phyloP scores from a whole-genome alignment of 257 asterid species.

The Penstemon barbatus region DNA sequence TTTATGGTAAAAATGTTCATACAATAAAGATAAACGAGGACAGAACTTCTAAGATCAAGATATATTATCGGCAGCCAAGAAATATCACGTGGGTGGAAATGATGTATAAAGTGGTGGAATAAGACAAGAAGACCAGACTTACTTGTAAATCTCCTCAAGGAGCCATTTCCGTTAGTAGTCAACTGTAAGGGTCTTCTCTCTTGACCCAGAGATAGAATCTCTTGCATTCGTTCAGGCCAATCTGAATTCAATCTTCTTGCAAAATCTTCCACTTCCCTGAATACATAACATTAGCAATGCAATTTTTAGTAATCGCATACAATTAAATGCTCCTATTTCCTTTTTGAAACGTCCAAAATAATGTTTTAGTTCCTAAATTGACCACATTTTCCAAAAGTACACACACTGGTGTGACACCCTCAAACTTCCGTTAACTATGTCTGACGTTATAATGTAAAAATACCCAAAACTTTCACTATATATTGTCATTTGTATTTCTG shows the following conservation, averaged over 20 bases:
- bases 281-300: background rate
- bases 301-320: too few relatives aligned
- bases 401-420: too few relatives aligned
- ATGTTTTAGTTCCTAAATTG: too few relatives aligned
- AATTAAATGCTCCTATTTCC: too few relatives aligned
- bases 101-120: constrained; percentile 7
- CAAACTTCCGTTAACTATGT: too few relatives aligned
- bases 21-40: background rate
- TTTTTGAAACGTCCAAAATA: too few relatives aligned
- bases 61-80: background rate
- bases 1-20: background rate
- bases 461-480: too few relatives aligned
- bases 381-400: too few relatives aligned
- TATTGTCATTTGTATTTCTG: too few relatives aligned
- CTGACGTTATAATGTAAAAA: too few relatives aligned
- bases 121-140: constrained; percentile 19
- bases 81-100: constrained; percentile 1
- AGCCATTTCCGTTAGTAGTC: constrained; percentile 64
- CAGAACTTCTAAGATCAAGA: constrained; percentile 7
- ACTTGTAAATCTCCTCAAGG: constrained; percentile 66
- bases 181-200: constrained; percentile 64
- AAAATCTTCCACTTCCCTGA: constrained; percentile 97
- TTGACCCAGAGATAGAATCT: constrained; percentile 74
- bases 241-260: constrained; percentile 92
- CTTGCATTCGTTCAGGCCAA: constrained; percentile 94